Evolutionary conservation across 768 basidiomycete genomes (phyloP), one percentile per base, ranked within the genome.

Genomic region (Bullera alba): DNA sequence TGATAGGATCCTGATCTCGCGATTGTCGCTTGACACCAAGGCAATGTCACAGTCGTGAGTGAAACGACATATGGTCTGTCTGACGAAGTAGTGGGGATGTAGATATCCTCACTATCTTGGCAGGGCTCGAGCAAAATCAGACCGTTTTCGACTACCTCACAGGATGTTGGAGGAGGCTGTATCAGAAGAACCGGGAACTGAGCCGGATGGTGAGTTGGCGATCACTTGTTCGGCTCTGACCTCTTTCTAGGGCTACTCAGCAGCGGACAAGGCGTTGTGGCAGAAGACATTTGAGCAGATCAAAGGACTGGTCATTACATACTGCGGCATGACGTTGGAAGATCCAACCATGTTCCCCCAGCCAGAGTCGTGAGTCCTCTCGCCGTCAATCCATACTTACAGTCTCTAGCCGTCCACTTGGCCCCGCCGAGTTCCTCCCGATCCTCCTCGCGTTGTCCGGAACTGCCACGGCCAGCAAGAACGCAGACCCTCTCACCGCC

Each of bases 331-430:
- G 42, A 85, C 80, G 21, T 76, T 99, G 8, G 89, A 92, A 73
- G 91, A 92, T 53, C 87, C 92, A 1, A 83, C 83, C 32, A 92
- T 96, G 85, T 97, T 99, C 59, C 86, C 89, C 42, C 88, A 95
- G 59, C 92, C 91, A 8, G 71, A 52, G 80, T 75, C 1, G n/a
- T 15, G 3, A n/a, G 19, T 15, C 17, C 22, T 41, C 28, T 19
- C 35, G 2, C 14, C 25, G n/a, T n/a, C n/a, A n/a, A n/a, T n/a
- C n/a, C 30, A 12, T 29, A 25, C 42, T 43, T 14, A 46, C 50
- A 42, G 22, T 39, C 28, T 15, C 26, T 48, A 87, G 86, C 6
- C 84, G 84, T 64, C 75, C 76, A 1, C 73, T 86, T 44, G 93
- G 93, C 12, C 76, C 87, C 1, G 74, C 79, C 16, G 95, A 97